Conservation (phyloP, 2,329 filamentous ascomycete species). For the Fusarium camptoceras region DNA sequence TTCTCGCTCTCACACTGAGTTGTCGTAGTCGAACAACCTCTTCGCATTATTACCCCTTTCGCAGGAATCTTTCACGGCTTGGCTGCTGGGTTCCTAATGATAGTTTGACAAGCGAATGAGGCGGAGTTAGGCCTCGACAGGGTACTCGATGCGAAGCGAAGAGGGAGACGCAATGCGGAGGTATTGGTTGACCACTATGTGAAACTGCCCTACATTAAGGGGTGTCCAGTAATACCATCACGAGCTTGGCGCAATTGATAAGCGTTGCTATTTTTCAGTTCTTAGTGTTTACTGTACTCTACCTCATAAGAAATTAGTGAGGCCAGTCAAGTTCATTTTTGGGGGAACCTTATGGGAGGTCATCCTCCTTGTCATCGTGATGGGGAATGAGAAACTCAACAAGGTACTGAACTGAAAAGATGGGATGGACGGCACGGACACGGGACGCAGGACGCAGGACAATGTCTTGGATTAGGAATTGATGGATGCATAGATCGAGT, state of each 20-base stretch:
- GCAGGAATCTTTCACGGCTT: constrained; percentile 3
- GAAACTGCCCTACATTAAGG: constrained; percentile 10
- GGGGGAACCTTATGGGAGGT: constrained; percentile 14
- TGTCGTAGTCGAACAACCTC: constrained; percentile 5
- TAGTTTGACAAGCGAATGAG: constrained; percentile 25
- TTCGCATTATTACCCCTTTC: constrained; percentile 3
- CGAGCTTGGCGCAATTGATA: constrained; percentile 10
- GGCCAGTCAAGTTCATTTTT: not conserved
- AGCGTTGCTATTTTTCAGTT: not conserved
- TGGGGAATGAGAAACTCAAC: constrained; percentile 15
- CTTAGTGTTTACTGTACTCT: constrained; percentile 2
- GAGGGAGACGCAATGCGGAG: constrained; percentile 30
- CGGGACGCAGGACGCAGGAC: constrained; percentile 36
- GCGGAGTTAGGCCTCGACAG: constrained; percentile 29
- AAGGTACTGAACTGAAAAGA: constrained; percentile 4
- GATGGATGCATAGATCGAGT: constrained; percentile 20
- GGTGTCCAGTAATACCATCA: constrained; percentile 16
- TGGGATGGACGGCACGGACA: constrained; percentile 11
- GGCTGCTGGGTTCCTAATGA: not conserved
- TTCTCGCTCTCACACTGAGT: constrained; percentile 23
- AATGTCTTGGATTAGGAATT: constrained; percentile 30
- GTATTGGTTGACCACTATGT: constrained; percentile 17
- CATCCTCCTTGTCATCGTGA: constrained; percentile 40
- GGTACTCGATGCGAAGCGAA: constrained; percentile 13
- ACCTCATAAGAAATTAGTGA: constrained; percentile 24